Evolutionary conservation across 139 green algal genomes (phyloP), one percentile per base, ranked within the genome.

Genomic region (Picocystis salinarum): DNA sequence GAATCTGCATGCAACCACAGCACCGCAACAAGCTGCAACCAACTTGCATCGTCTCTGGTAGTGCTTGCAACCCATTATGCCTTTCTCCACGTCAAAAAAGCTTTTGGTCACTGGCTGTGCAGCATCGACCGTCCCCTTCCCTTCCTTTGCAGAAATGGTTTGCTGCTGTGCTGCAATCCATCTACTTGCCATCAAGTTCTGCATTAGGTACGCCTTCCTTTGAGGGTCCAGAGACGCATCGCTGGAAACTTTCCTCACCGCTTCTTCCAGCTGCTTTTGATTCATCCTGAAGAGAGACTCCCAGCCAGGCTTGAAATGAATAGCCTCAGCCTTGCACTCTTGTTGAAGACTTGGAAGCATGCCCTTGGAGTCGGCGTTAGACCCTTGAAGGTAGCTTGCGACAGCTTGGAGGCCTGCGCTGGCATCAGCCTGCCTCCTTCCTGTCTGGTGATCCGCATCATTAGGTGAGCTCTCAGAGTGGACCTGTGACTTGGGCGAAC

Each of bases 231-330:
- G 63, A 7, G 57, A 65, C 1, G 65, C 47, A 66, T 98, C 88
- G 22, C 53, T 80, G 9, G 59, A 75, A 11, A 95, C 70, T 4
- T 66, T 59, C n/a, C 79, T 75, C 29, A 91, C 82, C 4, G 88
- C 85, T n/a, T 62, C 71, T 63, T 96, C 85, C 34, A 98, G 71
- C 68, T 95, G 82, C 59, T 86, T 78, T 62, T 95, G 88, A 55
- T 95, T 98, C 75, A 98, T 92, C 39, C 73, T 60, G 70, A 98
- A 98, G 26, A 98, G 88, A 64, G 95, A 78, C 45, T 91, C 77
- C 85, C 87, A 97, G 30, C 83, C 77, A 1, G 84, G 84, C 34
- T 67, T 63, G 61, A 84, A 92, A 5, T 45, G 48, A 18, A 15
- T 59, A 20, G n/a, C n/a, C n/a, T n/a, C n/a, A n/a, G n/a, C n/a